Evolutionary conservation across 2,329 filamentous ascomycete species (phyloP), one percentile per base, ranked within the genome.

Genomic region (Epicoccum sorghinum): DNA sequence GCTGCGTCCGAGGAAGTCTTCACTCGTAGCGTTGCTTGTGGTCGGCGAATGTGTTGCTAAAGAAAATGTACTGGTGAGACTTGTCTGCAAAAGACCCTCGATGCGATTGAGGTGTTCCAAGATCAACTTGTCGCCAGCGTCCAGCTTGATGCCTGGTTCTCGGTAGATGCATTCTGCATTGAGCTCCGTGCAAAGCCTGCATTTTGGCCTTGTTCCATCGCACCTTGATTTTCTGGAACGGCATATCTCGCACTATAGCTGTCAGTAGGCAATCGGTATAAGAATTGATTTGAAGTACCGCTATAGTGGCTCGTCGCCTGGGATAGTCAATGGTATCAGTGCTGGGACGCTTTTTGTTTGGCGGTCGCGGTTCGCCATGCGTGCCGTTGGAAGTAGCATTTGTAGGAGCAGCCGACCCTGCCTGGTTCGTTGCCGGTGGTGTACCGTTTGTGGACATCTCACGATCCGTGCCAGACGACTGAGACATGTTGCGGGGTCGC

Each of bases 121-220:
- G 57, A 95, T 95, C 52, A 95, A 80, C 77, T 93, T 93, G 78
- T 93, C 90, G 61, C 90, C 90, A 32, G 90, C 89, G 71, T 95
- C 90, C 8, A 95, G 83, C 76, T 95, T 95, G 79, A 93, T 90
- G 3, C 90, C 90, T 6, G 90, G 90, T 71, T 95, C 90, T 59
- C 90, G 85, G 73, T 95, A 95, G 61, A 93, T 83, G 74, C 90
- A 95, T 59, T 93, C 89, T 39, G 89, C 90, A 49, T 90, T 89
- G 36, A 93, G 80, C 71, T 93, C 90, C 8, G 88, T 86, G 76
- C 90, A 95, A 32, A 95, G 85, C 73, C 91, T 89, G 78, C 90
- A 95, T 74, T 92, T 93, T 39, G 90, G 90, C 63, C 90, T 87
- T 8, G 83, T 88, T 48, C 89, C 89, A 71, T 92, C 89, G 73